Evolutionary conservation across 1,284 basidiomycete species (phyloP), one percentile per base, ranked within the genome.

Genomic region (Cutaneotrichosporon daszewskae): DNA sequence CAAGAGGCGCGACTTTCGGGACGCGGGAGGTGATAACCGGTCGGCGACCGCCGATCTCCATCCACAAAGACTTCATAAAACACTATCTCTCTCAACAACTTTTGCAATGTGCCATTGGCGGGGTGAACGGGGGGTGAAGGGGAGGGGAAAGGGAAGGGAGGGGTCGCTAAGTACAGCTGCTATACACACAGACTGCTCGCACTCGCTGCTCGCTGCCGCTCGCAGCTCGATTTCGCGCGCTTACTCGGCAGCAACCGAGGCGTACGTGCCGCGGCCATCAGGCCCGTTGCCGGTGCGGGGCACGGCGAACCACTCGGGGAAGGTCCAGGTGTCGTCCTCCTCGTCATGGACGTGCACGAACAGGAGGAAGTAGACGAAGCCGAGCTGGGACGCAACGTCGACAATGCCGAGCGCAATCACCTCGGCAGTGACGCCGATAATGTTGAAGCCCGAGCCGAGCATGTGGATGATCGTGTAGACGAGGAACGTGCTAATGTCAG

Each of bases 301-400:
- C 36, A 55, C 51, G 39, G 62, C 60, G 54, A 65, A 67, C 60
- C 67, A 69, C 10, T 62, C 60, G 38, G 68, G 66, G 33, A 70
- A 49, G 36, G 51, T 54, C 45, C 53, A 66, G 17, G 55, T 55
- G 45, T 64, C 60, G 31, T 58, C 62, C 45, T 70, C 66, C 19
- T 36, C 40, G 35, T 63, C 63, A 49, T 68, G 64, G 5, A 57
- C 53, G 56, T 71, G 65, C 24, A 63, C 47, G 38, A 64, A 37
- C 39, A 71, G 58, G 20, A 70, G 54, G 45, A 69, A 50, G 59
- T 56, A 64, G 38, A 58, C 57, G 54, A 69, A 69, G 38, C 64
- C 67, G 46, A 71, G 39, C 51, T 64, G 62, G 44, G 61, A 53
- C 32, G 58, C 45, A 29, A 66, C 58, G 37, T 72, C 69, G 13